Evolutionary conservation across 2,329 filamentous ascomycete genomes (phyloP), one percentile per base, ranked within the genome.

Genomic region (Talaromyces funiculosus): DNA sequence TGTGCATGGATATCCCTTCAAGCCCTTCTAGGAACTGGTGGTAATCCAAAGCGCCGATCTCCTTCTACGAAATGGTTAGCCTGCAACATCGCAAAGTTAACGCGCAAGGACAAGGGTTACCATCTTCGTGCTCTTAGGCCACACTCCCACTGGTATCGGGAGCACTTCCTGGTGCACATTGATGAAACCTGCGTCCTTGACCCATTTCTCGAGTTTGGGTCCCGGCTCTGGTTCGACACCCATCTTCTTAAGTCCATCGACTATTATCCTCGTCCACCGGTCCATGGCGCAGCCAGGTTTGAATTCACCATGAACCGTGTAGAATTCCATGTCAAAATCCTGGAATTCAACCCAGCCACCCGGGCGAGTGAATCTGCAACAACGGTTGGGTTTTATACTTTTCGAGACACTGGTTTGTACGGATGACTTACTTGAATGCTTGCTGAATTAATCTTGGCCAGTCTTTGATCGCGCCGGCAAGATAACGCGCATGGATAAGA

Each of bases 341-440:
- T 62, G 60, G 49, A 67, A 59, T 60, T 68, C 67, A 22, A 64
- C 60, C 61, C 62, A 68, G 3, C 66, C 67, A 10, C 67, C 67
- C 3, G 67, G 67, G 22, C 61, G 62, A 29, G 64, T 58, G 35
- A 53, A 58, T 55, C 60, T 61, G 20, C n/a, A n/a, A n/a, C n/a
- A n/a, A n/a, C n/a, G n/a, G n/a, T n/a, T n/a, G n/a, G n/a, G n/a
- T n/a, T n/a, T n/a, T n/a, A n/a, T n/a, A 16, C 38, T 42, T 31
- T 3, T 75, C 38, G 33, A n/a, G n/a, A n/a, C n/a, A n/a, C n/a
- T n/a, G n/a, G n/a, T n/a, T n/a, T n/a, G n/a, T n/a, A n/a, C n/a
- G n/a, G n/a, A n/a, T n/a, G n/a, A n/a, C n/a, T n/a, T 53, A 63
- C 60, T 61, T 53, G 24, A 54, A 61, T 5, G 54, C 55, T 43